Base-by-base conservation (phyloP, 768 basidiomycete genomes). In the Candolleomyces eurysporus region DNA sequence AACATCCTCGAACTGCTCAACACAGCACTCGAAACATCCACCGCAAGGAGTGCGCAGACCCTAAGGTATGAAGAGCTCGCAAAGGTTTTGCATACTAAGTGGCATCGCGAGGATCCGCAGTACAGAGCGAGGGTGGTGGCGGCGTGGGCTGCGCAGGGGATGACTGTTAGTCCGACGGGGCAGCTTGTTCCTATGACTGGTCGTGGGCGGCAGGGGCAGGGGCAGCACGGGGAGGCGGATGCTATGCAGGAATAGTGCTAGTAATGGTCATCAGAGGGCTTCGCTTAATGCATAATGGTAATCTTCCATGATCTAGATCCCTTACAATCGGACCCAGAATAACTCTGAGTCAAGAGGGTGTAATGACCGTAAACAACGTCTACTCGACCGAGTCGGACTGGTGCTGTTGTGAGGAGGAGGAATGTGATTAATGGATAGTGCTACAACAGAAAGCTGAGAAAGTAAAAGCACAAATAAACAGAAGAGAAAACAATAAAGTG, bases 1-100 rank as follows among this genome's bases (percentile, higher is more conserved):
- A 88, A 92, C 70, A 80, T 91, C 32, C 81, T 93, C 48, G 93
- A 94, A 66, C 76, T 94, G 59, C 81, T 95, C 45, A 91, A 92
- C 65, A 81, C 90, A 59, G 92, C 92, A 3, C 82, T 95, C 19
- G 91, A 94, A 56, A 60, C 71, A n/a, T 74, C 72, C 8, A 63
- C 71, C 8, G 63, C 68, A 21, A 59, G 61, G 32, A 51, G 60
- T 17, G 32, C 36, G 21, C 13, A 8, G 21, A 22, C 10, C 8
- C 19, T 46, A 13, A 42, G 58, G 52, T 54, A 57, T 30, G 19
- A 14, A 21, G 26, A 45, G 40, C 17, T 42, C 2, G n/a, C n/a
- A 11, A 31, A 4, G 22, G 22, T 32, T 5, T 26, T 60, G 36
- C 43, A 60, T 17, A 31, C 21, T 11, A 60, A 60, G 43, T 60